phyloP scores from a whole-genome alignment of 495 filamentous ascomycete species.

The Podospora fimiseda region DNA sequence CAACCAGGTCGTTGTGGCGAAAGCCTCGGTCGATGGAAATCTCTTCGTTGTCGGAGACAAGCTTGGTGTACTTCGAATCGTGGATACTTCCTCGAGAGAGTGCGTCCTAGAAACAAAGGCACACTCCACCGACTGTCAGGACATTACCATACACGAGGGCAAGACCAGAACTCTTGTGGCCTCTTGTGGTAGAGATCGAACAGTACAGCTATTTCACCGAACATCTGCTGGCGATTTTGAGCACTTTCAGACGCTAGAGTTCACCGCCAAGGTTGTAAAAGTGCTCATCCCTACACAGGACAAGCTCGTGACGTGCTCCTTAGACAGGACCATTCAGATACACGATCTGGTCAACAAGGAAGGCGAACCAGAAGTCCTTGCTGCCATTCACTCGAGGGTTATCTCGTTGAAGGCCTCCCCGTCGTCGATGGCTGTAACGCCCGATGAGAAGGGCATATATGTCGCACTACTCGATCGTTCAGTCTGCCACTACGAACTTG shows the following conservation, averaged over 20 bases:
- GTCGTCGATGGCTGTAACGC: constrained; percentile 65
- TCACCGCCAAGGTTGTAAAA: constrained; percentile 41
- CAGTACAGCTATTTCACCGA: constrained; percentile 75
- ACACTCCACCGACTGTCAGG: constrained; percentile 79
- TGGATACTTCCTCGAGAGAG: constrained; percentile 41
- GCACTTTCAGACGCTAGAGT: constrained; percentile 47
- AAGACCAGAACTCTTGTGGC: constrained; percentile 56
- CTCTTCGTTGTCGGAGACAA: constrained; percentile 78
- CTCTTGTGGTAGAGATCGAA: constrained; percentile 80
- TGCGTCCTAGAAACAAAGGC: constrained; percentile 67
- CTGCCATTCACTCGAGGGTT: constrained; percentile 66
- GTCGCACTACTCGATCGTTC: constrained; percentile 81
- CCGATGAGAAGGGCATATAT: constrained; percentile 55
- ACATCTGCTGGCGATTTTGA: constrained; percentile 39
- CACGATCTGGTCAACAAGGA: constrained; percentile 71
- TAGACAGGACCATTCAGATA: constrained; percentile 77
- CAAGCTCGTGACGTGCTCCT: constrained; percentile 75
- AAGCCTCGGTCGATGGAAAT: constrained; percentile 51
- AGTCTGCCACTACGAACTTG: constrained; percentile 67
- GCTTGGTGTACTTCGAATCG: constrained; percentile 66
- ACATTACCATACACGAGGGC: constrained; percentile 61
- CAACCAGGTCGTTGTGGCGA: constrained; percentile 73
- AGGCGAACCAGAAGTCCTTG: constrained; percentile 58
- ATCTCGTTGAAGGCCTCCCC: constrained; percentile 83
- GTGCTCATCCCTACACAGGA: constrained; percentile 44